Base-by-base conservation (phyloP, 1,284 basidiomycete species). In the Pisolithus thermaeus region DNA sequence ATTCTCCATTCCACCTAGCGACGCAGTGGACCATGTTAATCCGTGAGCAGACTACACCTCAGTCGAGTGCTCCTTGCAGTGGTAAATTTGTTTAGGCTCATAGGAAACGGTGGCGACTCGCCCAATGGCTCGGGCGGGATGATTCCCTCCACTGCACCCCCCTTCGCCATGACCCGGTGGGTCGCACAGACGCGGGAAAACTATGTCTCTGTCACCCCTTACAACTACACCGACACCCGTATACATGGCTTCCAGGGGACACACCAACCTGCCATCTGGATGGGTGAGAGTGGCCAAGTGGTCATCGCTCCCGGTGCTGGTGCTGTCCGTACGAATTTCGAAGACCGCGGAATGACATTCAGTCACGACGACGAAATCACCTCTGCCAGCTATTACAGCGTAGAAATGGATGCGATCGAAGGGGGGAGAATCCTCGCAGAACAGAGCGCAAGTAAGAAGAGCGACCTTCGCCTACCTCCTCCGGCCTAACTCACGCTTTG, bases 231-330 rank as follows among this genome's bases (percentile, higher is more conserved):
- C 0, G 79, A 78, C 54, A 72, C 69, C 2, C 65, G 64, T 5
- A 77, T 91, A 1, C 81, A 88, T 60, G 89, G 89, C 0, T 90
- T 91, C 59, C 81, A 85, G 52, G 85, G 79, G 9, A 91, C 89
- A 0, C 83, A 89, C 53, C 89, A 92, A 61, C 90, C 90, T 0
- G 90, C 90, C 0, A 91, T 92, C 42, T 92, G 90, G 90, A 92
- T 93, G 90, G 90, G 89, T 32, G 88, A 91, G 63, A 87, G 83
- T 55, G 89, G 80, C 0, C 80, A 79, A 27, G 77, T 80, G 5
- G 73, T 80, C 14, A 70, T 93, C 25, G 76, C 78, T 11, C 83
- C 86, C 3, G 88, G 89, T 6, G 65, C 73, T 3, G 78, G 79
- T 12, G 47, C 57, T 1, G 69, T 87, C 3, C 77, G 75, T 46